phyloP scores from a whole-genome alignment of 352 stramenopile genomes.

The Phytophthora europaea region DNA sequence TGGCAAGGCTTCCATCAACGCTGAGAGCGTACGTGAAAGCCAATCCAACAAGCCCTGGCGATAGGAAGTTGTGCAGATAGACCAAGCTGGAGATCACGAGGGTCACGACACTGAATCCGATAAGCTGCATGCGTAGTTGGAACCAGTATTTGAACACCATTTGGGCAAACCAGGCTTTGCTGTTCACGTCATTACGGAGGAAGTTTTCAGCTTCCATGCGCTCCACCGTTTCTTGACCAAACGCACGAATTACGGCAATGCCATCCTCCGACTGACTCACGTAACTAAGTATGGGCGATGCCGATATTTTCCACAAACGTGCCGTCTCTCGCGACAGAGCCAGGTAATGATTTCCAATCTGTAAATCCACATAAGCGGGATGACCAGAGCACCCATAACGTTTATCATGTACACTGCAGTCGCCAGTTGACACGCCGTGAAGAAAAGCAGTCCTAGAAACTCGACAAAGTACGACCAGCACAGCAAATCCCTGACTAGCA shows the following conservation, averaged over 20 bases:
- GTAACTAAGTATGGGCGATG: slow-evolving; percentile 56
- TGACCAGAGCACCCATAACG: slow-evolving; percentile 75
- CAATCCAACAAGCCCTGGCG: slow-evolving; percentile 78
- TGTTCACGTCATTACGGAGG: slow-evolving; percentile 43
- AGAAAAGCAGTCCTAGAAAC: slow-evolving; percentile 72
- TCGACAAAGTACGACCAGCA: neutral
- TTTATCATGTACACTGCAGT: slow-evolving; percentile 84
- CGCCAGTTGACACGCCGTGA: slow-evolving; percentile 75
- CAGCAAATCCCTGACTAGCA: no score
- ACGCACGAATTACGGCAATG: slow-evolving; percentile 47
- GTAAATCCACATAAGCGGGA: slow-evolving; percentile 88
- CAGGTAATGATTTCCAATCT: slow-evolving; percentile 48
- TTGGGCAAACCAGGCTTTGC: slow-evolving; percentile 36
- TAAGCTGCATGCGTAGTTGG: slow-evolving; percentile 52
- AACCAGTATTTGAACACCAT: slow-evolving; percentile 56
- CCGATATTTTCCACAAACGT: slow-evolving; percentile 47
- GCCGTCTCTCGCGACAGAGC: slow-evolving; percentile 50
- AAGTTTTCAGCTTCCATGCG: slow-evolving; percentile 40
- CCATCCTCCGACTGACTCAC: slow-evolving; percentile 46
- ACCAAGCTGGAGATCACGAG: slow-evolving; percentile 52
- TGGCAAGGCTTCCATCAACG: slow-evolving; percentile 83
- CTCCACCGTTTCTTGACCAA: slow-evolving; percentile 34
- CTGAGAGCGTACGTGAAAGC: slow-evolving; percentile 90
- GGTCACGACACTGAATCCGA: slow-evolving; percentile 51
- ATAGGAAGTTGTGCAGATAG: slow-evolving; percentile 42